phyloP scores from a whole-genome alignment of 139 green algal genomes.

The Mychonastes homosphaera region DNA sequence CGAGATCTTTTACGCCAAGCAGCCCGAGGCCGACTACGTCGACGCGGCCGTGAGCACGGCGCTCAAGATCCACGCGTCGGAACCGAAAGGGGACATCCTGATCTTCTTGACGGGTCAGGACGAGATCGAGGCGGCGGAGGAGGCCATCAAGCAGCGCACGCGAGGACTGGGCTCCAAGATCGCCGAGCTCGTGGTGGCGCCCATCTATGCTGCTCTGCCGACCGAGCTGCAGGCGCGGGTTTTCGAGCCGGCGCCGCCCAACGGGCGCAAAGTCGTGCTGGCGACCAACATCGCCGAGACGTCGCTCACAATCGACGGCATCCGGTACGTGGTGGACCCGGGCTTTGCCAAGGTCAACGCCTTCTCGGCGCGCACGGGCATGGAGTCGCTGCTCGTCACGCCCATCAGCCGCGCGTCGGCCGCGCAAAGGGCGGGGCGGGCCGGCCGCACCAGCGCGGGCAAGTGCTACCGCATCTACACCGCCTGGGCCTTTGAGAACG shows the following conservation, averaged over 20 bases:
- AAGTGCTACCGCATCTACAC: conserved; percentile 98
- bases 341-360: conserved; percentile 96
- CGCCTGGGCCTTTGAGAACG: conserved; percentile 81
- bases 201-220: conserved; percentile 96
- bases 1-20: conserved; percentile 96
- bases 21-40: conserved; percentile 90
- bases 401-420: conserved; percentile 80
- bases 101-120: conserved; percentile 96
- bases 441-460: conserved; percentile 65
- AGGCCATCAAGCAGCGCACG: conserved; percentile 81
- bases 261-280: conserved; percentile 88
- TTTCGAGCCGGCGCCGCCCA: conserved; percentile 86
- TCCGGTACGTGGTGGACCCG: conserved; percentile 93
- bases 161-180: conserved; percentile 77
- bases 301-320: conserved; percentile 92
- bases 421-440: conserved; percentile 78
- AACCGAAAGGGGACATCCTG: conserved; percentile 79
- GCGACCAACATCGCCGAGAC: conserved; percentile 99
- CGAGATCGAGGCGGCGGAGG: conserved; percentile 93
- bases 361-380: conserved; percentile 91
- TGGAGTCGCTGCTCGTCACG: conserved; percentile 92
- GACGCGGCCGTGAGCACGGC: conserved; percentile 76
- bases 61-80: conserved; percentile 75
- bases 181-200: conserved; percentile 87
- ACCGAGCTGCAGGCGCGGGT: conserved; percentile 92